Percentiles rank a stretch among this genome's conserved stretches.
Evolutionary conservation across 805 yeast species (phyloP).

Genomic region (Myxozyma mucilagina): DNA sequence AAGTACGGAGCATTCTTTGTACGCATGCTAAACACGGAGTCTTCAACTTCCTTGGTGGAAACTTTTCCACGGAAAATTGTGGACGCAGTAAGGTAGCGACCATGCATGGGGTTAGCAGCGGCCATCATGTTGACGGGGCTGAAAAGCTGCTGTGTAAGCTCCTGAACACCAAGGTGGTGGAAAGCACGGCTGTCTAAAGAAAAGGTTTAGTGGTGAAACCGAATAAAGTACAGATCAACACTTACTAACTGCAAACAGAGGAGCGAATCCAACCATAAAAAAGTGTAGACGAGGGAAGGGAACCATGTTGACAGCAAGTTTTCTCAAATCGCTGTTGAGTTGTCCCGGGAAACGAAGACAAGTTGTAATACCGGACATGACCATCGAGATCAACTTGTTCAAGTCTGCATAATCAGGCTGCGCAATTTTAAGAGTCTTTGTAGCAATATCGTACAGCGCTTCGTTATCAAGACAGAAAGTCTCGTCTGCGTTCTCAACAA

Average conservation of each 20-base stretch:
- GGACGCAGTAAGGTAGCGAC: conserved; percentile 89
- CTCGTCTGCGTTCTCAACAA: conserved; percentile 87
- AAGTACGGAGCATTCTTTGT: conserved; percentile 77
- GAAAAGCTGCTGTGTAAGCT: conserved; percentile 90
- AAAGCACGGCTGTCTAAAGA: conserved; percentile 69
- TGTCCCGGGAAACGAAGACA: conserved; percentile 94
- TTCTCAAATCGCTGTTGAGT: conserved; percentile 87
- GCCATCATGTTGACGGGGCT: conserved; percentile 96
- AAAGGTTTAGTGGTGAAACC: background rate
- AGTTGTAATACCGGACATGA: conserved; percentile 94
- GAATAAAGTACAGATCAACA: background rate
- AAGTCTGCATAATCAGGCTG: conserved; percentile 79
- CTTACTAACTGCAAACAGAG: conserved; percentile 61
- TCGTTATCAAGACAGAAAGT: conserved; percentile 95
- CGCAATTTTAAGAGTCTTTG: conserved; percentile 74
- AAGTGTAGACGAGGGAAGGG: conserved; percentile 95
- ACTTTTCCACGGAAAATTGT: conserved; percentile 94
- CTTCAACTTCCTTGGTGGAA: conserved; percentile 90
- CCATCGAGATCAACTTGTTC: conserved; percentile 80
- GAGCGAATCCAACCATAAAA: conserved; percentile 95
- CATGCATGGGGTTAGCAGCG: conserved; percentile 86
- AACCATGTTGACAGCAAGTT: conserved; percentile 89
- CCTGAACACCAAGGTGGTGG: conserved; percentile 83
- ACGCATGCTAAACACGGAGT: conserved; percentile 84
- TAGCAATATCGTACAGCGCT: conserved; percentile 87